These are phyloP conservation scores for Cyamopsis tetragonoloba DNA, from an alignment of 306 rosid species.

Conservation along the genomic window DNA sequence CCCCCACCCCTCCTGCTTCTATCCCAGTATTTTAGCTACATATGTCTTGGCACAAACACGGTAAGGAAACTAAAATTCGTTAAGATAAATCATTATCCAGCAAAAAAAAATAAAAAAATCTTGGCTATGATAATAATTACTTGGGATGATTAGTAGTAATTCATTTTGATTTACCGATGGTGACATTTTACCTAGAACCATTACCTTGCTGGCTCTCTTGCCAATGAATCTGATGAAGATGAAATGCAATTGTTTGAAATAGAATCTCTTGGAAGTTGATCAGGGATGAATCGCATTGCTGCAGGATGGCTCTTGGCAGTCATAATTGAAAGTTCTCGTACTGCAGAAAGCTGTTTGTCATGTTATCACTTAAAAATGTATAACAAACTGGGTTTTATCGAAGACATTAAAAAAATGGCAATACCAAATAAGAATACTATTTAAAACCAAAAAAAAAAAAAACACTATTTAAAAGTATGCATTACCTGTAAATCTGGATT, in stretches of 20 bases:
- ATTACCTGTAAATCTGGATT: conserved; percentile 84
- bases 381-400: conserved; percentile 35
- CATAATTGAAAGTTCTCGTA: conserved; percentile 98
- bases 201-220: conserved; percentile 89
- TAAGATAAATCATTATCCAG: not conserved
- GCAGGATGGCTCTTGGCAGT: conserved; percentile 99
- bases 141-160: not conserved
- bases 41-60: not conserved
- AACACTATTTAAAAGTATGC: conserved; percentile 31
- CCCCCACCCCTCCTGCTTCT: not conserved
- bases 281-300: conserved; percentile 92
- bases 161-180: not conserved
- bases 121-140: not conserved
- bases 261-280: conserved; percentile 66
- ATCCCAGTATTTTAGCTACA: conserved; percentile 5
- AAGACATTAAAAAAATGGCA: conserved; percentile 16
- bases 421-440: conserved; percentile 20
- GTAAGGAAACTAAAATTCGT: conserved; percentile 14
- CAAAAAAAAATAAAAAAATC: no score
- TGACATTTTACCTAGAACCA: not conserved
- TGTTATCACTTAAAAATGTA: conserved; percentile 93
- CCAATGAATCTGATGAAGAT: conserved; percentile 50
- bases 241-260: conserved; percentile 49
- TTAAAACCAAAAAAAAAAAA: not conserved
- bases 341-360: conserved; percentile 99